phyloP scores from a whole-genome alignment of 345 rosid species.

The Viola odorata region DNA sequence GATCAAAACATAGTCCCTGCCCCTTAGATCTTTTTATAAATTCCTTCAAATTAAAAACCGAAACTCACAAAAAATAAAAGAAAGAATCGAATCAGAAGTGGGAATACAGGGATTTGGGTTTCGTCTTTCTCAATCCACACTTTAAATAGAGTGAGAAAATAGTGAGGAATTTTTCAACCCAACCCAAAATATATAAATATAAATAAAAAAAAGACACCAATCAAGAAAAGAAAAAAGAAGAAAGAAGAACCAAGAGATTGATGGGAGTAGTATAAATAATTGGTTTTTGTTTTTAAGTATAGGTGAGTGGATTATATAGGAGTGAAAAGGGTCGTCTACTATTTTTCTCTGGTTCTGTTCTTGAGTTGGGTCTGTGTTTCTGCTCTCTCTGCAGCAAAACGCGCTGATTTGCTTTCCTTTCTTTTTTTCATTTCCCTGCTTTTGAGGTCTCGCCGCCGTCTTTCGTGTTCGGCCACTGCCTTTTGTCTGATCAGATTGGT shows the following conservation, averaged over 20 bases:
- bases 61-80: conserved; percentile 7
- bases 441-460: conserved; percentile 32
- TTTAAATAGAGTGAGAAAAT: neutral
- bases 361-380: no score
- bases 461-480: conserved; percentile 10
- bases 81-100: conserved; percentile 35
- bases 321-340: conserved; percentile 6
- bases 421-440: conserved; percentile 12
- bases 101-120: conserved; percentile 30
- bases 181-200: neutral
- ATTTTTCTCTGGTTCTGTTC: no score
- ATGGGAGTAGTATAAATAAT: neutral
- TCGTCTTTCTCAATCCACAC: conserved; percentile 20
- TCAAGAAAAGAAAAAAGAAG: neutral
- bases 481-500: conserved; percentile 20
- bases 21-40: conserved; percentile 26
- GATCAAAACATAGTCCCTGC: conserved; percentile 37
- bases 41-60: conserved; percentile 10
- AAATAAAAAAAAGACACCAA: neutral
- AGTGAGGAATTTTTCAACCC: conserved; percentile 6
- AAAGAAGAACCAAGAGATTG: neutral
- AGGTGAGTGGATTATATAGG: neutral
- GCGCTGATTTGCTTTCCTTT: no score
- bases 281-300: neutral
- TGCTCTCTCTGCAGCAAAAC: no score